Evolutionary conservation across 257 asterid genomes (phyloP).

Genomic region (Nicotiana paniculata): DNA sequence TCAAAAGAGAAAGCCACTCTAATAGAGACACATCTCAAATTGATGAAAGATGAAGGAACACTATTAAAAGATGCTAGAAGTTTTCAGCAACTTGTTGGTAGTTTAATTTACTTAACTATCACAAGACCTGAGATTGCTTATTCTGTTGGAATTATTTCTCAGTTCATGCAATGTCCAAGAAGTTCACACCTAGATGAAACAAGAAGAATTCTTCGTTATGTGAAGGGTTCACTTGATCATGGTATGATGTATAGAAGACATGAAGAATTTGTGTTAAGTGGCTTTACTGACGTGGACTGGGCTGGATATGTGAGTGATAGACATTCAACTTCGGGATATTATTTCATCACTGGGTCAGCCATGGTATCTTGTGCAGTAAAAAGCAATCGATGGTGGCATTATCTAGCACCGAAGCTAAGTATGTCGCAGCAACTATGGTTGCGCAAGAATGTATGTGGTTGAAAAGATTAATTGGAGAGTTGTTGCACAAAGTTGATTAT

Average conservation of each 20-base stretch:
- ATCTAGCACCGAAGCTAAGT: neutral
- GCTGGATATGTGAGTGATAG: neutral
- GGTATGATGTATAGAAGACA: neutral
- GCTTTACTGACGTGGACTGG: conserved; percentile 5
- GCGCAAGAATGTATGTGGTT: conserved; percentile 6
- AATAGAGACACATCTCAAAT: too few species aligned
- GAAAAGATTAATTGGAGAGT: neutral
- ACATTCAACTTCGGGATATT: neutral
- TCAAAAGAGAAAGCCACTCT: too few species aligned
- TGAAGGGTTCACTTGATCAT: neutral
- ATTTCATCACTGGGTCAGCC: neutral
- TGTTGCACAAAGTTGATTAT: neutral
- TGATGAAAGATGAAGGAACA: neutral
- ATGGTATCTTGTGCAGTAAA: neutral
- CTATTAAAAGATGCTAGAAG: too few species aligned
- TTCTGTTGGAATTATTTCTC: conserved; percentile 13
- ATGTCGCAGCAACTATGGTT: conserved; percentile 6
- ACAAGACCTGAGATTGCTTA: conserved; percentile 16
- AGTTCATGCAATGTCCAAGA: conserved; percentile 16
- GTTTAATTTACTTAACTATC: conserved; percentile 4
- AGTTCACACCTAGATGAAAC: conserved; percentile 11
- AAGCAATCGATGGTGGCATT: neutral
- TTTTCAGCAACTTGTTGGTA: too few species aligned
- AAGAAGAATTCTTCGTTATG: conserved; percentile 13
- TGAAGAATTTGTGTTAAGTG: neutral